Base-by-base conservation (phyloP, 2,329 filamentous ascomycete genomes). In the Beauveria sp. region DNA sequence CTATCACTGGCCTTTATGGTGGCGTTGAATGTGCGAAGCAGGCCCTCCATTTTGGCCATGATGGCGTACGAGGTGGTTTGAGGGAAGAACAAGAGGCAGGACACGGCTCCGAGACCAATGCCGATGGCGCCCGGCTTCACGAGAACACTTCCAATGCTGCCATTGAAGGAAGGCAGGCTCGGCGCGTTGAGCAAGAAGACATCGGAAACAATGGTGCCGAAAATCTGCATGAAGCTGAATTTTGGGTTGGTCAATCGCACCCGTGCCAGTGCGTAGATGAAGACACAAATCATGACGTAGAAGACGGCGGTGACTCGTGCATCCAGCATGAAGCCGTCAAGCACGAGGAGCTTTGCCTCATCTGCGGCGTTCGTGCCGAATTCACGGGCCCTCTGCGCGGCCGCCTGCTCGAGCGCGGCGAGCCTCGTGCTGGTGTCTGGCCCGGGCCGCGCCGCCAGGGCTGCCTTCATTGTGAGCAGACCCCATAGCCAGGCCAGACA, bases 401-500 rank as follows among this genome's bases (percentile, higher is more conserved):
- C 76, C 28, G 70, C 65, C 24, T 70, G 65, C 47, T 73, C 70
- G n/a, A 81, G 66, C 0, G 70, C 67, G 7, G 66, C 66, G 3
- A 76, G 59, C 50, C 62, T 65, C 0, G 70, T 69, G 54, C 74
- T 70, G 0, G 74, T 77, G 5, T 75, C 72, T 0, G 70, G 65
- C 3, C 68, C 71, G 1, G 78, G 71, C 14, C 79, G 69, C 3
- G 74, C 73, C 1, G 77, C 76, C 6, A 74, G 62, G 1, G 78
- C 79, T 2, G 77, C 78, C 63, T 80, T 79, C 77, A 79, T 80
- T 0, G 73, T 69, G 50, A 81, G 68, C 3, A 79, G 68, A 4
- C 79, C 79, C 79, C 79, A 81, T 9, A 71, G 76, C 78, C 79
- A 81, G 3, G 74, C 78, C 0, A 79, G 64, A 30, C 71, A 75